These are phyloP conservation scores for Trypanosoma theileri DNA, from an alignment of 208 protist genomes.

Conservation along the genomic window DNA sequence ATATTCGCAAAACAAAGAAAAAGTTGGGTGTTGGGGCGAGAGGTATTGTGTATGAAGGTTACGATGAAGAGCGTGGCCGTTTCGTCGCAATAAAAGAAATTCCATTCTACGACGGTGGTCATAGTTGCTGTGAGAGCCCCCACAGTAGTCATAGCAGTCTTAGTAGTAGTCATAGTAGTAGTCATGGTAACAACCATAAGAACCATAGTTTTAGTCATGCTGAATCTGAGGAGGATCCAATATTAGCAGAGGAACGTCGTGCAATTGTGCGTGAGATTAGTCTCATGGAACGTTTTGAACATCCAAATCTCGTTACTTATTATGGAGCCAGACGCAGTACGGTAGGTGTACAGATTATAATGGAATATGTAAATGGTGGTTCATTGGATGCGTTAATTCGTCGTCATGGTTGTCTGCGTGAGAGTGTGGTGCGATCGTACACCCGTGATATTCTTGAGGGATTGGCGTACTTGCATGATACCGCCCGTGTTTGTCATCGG, in stretches of 20 bases:
- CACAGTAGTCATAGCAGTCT: not conserved
- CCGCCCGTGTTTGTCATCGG: conserved; percentile 80
- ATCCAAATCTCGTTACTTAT: conserved; percentile 83
- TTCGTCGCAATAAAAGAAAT: conserved; percentile 91
- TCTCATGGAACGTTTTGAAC: conserved; percentile 69
- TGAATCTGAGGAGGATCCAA: conserved; percentile 12
- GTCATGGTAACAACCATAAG: conserved; percentile 5
- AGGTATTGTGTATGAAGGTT: conserved; percentile 83
- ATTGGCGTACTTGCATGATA: conserved; percentile 81
- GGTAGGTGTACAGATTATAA: conserved; percentile 80
- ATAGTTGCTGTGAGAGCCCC: conserved; percentile 8
- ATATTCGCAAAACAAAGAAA: conserved; percentile 63
- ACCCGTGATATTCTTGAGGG: conserved; percentile 73
- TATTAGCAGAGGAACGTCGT: conserved; percentile 24
- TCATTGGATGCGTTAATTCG: conserved; percentile 73
- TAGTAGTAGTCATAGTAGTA: not conserved
- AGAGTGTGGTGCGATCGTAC: conserved; percentile 77
- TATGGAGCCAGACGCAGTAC: conserved; percentile 69
- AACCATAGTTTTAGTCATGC: not conserved
- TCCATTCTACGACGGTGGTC: conserved; percentile 45
- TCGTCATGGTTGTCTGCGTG: conserved; percentile 57
- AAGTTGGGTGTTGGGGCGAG: conserved; percentile 75
- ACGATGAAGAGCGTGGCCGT: conserved; percentile 71
- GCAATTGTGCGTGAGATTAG: conserved; percentile 73
- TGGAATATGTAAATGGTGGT: conserved; percentile 88